phyloP scores from a whole-genome alignment of 2,329 filamentous ascomycete species.

The Hypoxylon sp. region DNA sequence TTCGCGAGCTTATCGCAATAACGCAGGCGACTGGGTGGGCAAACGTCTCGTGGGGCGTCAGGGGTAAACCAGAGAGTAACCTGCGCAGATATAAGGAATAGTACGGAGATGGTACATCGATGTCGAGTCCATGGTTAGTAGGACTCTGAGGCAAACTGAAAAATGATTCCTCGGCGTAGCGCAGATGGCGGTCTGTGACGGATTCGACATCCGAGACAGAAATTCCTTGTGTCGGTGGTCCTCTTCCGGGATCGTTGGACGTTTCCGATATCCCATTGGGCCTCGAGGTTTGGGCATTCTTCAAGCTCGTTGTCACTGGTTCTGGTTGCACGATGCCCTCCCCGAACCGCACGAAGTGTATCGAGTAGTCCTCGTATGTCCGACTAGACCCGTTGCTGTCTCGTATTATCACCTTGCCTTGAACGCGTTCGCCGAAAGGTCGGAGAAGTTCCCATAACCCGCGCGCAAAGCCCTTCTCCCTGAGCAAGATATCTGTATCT shows the following conservation, averaged over 20 bases:
- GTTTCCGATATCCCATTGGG: conserved; percentile 44
- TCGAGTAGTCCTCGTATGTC: conserved; percentile 86
- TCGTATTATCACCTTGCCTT: conserved; percentile 87
- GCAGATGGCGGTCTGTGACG: conserved; percentile 80
- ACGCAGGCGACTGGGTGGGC: conserved; percentile 93
- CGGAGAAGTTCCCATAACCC: conserved; percentile 86
- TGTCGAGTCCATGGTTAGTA: conserved; percentile 53
- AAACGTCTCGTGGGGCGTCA: conserved; percentile 90
- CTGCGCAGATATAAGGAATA: conserved; percentile 86
- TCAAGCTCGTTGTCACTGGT: conserved; percentile 47
- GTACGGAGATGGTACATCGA: conserved; percentile 73
- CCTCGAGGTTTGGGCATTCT: conserved; percentile 36
- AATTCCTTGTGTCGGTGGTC: conserved; percentile 43
- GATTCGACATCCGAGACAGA: conserved; percentile 75
- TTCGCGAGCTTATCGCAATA: conserved; percentile 92
- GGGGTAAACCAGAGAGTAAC: conserved; percentile 78
- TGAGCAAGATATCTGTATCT: conserved; percentile 82
- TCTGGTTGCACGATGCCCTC: conserved; percentile 63
- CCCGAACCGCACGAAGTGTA: conserved; percentile 81
- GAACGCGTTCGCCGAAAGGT: conserved; percentile 88
- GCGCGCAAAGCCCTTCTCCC: conserved; percentile 82
- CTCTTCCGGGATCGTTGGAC: conserved; percentile 27
- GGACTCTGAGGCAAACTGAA: conserved; percentile 50
- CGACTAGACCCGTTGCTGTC: conserved; percentile 88
- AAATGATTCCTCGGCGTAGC: conserved; percentile 72